Evolutionary conservation across 2,329 filamentous ascomycete genomes (phyloP).

Genomic region (Dothistroma pini): DNA sequence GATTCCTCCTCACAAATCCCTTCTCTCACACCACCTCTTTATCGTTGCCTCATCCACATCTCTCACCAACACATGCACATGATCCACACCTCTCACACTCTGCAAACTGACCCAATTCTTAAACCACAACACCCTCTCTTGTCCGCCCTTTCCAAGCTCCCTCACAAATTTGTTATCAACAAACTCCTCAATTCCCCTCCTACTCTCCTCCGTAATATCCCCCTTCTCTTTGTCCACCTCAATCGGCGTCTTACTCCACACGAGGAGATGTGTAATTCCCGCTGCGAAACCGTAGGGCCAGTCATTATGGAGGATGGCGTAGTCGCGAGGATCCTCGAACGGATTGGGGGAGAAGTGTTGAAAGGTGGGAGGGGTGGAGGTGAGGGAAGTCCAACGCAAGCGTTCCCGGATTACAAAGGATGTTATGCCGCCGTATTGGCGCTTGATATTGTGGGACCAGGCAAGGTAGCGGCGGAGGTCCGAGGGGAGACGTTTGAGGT

Average conservation of each 20-base stretch:
- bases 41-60: conserved; percentile 42
- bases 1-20: conserved; percentile 25
- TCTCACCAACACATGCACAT: conserved; percentile 54
- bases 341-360: conserved; percentile 46
- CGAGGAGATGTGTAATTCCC: conserved; percentile 54
- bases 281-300: conserved; percentile 59
- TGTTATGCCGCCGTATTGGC: conserved; percentile 54
- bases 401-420: conserved; percentile 55
- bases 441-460: conserved; percentile 55
- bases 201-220: conserved; percentile 50
- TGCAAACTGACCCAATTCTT: conserved; percentile 62
- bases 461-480: conserved; percentile 57
- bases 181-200: conserved; percentile 48
- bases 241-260: conserved; percentile 55
- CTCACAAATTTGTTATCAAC: conserved; percentile 49
- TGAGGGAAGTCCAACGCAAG: conserved; percentile 48
- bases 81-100: conserved; percentile 57
- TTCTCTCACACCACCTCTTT: conserved; percentile 29
- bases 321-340: conserved; percentile 54
- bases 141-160: conserved; percentile 33
- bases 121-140: conserved; percentile 58
- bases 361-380: conserved; percentile 35
- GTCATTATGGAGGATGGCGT: conserved; percentile 57
- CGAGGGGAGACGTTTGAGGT: conserved; percentile 57
- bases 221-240: conserved; percentile 45